Evolutionary conservation across 192 early-diverging fungal species (phyloP).

Genomic region (Coemansia asiatica): DNA sequence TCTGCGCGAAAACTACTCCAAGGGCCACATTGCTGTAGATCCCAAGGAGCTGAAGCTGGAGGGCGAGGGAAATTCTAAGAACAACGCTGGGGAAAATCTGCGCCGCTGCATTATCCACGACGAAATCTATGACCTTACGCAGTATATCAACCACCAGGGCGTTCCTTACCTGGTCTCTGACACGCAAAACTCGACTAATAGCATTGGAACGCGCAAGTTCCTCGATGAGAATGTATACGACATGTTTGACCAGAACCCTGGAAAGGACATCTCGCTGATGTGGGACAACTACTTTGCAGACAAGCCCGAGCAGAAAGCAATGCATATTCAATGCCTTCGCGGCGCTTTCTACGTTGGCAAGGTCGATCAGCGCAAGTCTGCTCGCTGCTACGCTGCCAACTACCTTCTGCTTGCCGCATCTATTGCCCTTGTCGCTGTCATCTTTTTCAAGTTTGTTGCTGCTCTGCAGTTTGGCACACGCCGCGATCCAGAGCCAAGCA

Average conservation of each 20-base stretch:
- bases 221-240: conserved; percentile 60
- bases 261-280: conserved; percentile 62
- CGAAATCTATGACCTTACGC: conserved; percentile 72
- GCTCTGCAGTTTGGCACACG: conserved; percentile 82
- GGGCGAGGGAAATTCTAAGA: conserved; percentile 49
- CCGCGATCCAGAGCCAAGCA: conserved; percentile 76
- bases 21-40: conserved; percentile 66
- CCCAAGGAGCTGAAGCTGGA: conserved; percentile 60
- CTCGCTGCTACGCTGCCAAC: conserved; percentile 76
- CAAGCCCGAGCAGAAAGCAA: conserved; percentile 37
- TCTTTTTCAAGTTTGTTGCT: conserved; percentile 95
- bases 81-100: conserved; percentile 38
- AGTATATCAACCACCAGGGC: conserved; percentile 59
- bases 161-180: conserved; percentile 52
- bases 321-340: conserved; percentile 73
- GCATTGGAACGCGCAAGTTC: conserved; percentile 56
- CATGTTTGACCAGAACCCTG: conserved; percentile 66
- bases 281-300: conserved; percentile 62
- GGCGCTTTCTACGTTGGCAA: conserved; percentile 84
- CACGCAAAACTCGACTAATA: conserved; percentile 41
- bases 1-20: conserved; percentile 62
- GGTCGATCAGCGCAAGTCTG: conserved; percentile 79
- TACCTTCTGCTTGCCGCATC: conserved; percentile 83
- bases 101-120: conserved; percentile 67
- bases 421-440: conserved; percentile 76